phyloP scores from a whole-genome alignment of 441 rosid species.

The Syzygium malaccense region DNA sequence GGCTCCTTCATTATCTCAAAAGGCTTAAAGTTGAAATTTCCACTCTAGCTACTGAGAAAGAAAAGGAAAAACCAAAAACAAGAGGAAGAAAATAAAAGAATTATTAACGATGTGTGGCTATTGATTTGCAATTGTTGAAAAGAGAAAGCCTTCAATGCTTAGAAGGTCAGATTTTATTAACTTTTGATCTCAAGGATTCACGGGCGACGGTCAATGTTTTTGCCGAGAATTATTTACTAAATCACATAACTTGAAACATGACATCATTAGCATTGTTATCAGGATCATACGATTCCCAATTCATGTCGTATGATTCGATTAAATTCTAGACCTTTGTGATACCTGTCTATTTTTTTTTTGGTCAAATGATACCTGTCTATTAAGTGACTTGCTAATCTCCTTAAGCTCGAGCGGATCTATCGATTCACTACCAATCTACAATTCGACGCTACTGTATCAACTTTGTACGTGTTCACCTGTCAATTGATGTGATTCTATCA shows the following conservation, averaged over 20 bases:
- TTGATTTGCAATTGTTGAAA: background rate
- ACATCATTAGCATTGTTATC: background rate
- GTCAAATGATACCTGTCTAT: background rate
- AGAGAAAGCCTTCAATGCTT: background rate
- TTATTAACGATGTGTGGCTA: background rate
- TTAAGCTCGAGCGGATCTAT: background rate
- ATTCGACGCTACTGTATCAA: background rate
- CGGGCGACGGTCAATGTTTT: background rate
- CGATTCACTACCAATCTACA: background rate
- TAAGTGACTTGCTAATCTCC: background rate
- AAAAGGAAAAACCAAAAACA: background rate
- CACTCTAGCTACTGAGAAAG: background rate
- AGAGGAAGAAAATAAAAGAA: background rate
- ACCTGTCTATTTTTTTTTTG: no score
- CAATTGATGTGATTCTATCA: background rate
- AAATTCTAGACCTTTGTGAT: background rate
- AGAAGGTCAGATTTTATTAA: background rate
- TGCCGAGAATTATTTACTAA: background rate
- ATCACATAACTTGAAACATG: background rate
- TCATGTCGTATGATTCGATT: background rate
- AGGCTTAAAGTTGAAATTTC: background rate
- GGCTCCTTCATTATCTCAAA: background rate
- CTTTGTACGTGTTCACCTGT: background rate
- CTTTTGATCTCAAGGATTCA: background rate
- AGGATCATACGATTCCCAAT: background rate